Percentiles rank a stretch among this genome's conserved stretches.
These are phyloP conservation scores for Verticillium albo-atrum DNA, from an alignment of 2,329 filamentous ascomycete genomes.

Conservation along the genomic window DNA sequence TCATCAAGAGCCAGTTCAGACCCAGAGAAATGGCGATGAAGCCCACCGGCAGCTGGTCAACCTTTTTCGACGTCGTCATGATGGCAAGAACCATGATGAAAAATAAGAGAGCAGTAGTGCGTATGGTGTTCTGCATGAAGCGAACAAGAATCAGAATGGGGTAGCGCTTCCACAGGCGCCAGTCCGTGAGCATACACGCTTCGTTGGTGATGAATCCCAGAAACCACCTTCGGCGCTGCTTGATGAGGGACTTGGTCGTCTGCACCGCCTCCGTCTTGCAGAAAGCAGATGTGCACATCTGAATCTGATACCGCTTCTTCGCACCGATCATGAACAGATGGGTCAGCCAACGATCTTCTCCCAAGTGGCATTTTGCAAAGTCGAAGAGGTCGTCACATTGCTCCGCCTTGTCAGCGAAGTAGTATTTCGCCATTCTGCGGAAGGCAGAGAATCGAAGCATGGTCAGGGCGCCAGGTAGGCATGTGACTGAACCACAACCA, in stretches of 20 bases:
- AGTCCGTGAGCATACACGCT: constrained; percentile 95
- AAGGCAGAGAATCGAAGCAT: constrained; percentile 96
- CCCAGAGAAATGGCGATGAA: constrained; percentile 92
- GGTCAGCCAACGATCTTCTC: constrained; percentile 94
- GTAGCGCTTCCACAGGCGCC: constrained; percentile 86
- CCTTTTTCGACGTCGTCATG: constrained; percentile 74
- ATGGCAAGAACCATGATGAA: constrained; percentile 90
- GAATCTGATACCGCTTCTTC: constrained; percentile 88
- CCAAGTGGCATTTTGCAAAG: constrained; percentile 90
- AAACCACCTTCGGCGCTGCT: constrained; percentile 95
- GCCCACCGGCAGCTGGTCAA: constrained; percentile 78
- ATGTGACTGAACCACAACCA: constrained; percentile 89
- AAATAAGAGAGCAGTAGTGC: constrained; percentile 89
- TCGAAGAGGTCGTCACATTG: constrained; percentile 95
- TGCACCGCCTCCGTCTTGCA: constrained; percentile 98
- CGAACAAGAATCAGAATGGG: constrained; percentile 80
- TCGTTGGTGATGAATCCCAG: constrained; percentile 97
- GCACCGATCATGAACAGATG: constrained; percentile 99
- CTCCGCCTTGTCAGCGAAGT: constrained; percentile 95
- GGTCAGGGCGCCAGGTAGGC: constrained; percentile 89
- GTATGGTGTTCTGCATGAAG: constrained; percentile 94
- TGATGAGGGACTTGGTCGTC: constrained; percentile 77
- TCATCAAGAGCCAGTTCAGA: constrained; percentile 91
- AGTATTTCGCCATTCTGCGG: constrained; percentile 94
- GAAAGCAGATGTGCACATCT: constrained; percentile 96